phyloP scores from a whole-genome alignment of 1,284 basidiomycete species.

The Coniophora puteana region DNA sequence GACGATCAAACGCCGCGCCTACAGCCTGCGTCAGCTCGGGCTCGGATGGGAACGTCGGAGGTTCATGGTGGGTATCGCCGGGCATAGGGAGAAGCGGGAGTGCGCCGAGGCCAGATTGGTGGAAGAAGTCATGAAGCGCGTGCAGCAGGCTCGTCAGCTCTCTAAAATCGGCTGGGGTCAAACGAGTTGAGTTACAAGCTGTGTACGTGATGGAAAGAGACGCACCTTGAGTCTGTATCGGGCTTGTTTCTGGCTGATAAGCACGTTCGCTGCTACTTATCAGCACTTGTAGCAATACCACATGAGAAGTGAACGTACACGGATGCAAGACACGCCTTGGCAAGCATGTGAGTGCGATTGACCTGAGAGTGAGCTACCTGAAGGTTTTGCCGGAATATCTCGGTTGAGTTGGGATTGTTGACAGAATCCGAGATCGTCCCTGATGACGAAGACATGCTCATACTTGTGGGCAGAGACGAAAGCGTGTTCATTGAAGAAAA shows the following conservation, averaged over 20 bases:
- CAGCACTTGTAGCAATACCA: background rate
- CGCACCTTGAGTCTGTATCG: slow-evolving; percentile 40
- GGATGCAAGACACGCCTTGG: slow-evolving; percentile 32
- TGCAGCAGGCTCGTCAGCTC: slow-evolving; percentile 33
- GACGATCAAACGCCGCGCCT: slow-evolving; percentile 35
- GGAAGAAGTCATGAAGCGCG: slow-evolving; percentile 33
- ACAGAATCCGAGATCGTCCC: too few species aligned
- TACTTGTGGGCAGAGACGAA: too few species aligned
- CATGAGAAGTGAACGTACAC: slow-evolving; percentile 30
- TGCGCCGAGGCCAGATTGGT: slow-evolving; percentile 41
- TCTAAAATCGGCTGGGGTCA: slow-evolving; percentile 31
- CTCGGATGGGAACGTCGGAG: slow-evolving; percentile 10
- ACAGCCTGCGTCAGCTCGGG: slow-evolving; percentile 31
- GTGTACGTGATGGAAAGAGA: background rate
- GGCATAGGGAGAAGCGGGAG: slow-evolving; percentile 30
- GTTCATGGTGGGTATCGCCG: slow-evolving; percentile 12
- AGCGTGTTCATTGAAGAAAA: too few species aligned
- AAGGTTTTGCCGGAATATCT: slow-evolving; percentile 42
- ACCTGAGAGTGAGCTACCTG: slow-evolving; percentile 36
- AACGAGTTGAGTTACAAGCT: background rate
- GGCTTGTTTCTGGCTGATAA: slow-evolving; percentile 36
- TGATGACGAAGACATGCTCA: too few species aligned
- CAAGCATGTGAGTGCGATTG: slow-evolving; percentile 33
- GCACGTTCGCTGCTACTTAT: slow-evolving; percentile 34
- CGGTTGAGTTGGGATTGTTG: slow-evolving; percentile 39